Evolutionary conservation across 176 grass and related monocot species (phyloP).

Genomic region (Musa schizocarpa): DNA sequence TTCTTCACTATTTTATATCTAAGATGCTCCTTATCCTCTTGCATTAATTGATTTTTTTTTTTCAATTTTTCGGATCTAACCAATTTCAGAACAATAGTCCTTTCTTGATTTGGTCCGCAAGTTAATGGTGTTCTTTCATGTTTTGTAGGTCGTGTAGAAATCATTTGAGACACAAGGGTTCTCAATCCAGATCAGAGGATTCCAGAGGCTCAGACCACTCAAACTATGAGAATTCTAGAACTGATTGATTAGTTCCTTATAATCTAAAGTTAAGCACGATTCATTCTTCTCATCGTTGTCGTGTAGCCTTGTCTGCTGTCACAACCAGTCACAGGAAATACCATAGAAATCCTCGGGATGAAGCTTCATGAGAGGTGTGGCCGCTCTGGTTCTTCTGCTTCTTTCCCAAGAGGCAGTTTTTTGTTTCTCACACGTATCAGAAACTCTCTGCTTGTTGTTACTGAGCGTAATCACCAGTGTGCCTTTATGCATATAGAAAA

Average conservation of each 20-base stretch:
- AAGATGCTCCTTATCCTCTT: background rate
- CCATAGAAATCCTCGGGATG: background rate
- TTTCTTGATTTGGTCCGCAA: slow-evolving; percentile 1
- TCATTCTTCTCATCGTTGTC: slow-evolving; percentile 1
- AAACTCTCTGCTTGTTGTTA: background rate
- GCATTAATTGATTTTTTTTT: background rate
- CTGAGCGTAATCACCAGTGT: background rate
- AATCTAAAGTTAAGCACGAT: background rate
- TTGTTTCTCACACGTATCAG: background rate
- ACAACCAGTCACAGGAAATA: background rate
- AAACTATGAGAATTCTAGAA: slow-evolving; percentile 26
- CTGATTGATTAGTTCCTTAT: slow-evolving; percentile 13
- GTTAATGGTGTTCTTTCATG: slow-evolving; percentile 20
- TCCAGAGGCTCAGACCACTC: slow-evolving; percentile 37
- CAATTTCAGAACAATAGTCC: slow-evolving; percentile 5
- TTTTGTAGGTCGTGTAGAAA: slow-evolving; percentile 59
- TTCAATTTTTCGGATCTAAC: slow-evolving; percentile 10
- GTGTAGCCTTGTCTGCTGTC: background rate
- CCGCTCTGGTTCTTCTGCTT: background rate
- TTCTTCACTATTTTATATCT: slow-evolving; percentile 17
- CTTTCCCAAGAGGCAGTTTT: background rate
- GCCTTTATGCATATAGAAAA: background rate
- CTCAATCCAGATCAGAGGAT: slow-evolving; percentile 39
- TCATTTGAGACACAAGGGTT: slow-evolving; percentile 36
- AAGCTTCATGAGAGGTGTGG: background rate